phyloP scores from a whole-genome alignment of 1,284 basidiomycete genomes.

The Peniophora sp. region DNA sequence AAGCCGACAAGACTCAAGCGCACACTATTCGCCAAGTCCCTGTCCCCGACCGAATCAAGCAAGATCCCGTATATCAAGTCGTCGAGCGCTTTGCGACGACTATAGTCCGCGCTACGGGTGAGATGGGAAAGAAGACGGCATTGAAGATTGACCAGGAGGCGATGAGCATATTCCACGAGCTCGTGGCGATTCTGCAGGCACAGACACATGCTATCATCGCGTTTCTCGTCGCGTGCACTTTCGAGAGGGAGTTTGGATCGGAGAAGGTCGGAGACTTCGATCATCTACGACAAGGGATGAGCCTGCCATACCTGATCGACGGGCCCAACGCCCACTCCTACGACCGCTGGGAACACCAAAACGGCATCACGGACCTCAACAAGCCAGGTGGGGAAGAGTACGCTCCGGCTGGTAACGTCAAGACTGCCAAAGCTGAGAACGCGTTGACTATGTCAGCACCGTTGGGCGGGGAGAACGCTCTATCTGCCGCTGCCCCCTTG shows the following conservation, averaged over 20 bases:
- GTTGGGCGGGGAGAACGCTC: too few relatives aligned
- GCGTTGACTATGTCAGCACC: too few relatives aligned
- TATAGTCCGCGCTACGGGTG: constrained; percentile 77
- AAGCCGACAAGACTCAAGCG: constrained; percentile 48
- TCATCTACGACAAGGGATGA: constrained; percentile 52
- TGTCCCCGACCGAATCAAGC: constrained; percentile 67
- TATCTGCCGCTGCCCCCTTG: too few relatives aligned
- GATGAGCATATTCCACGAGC: constrained; percentile 60
- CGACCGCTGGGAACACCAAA: neutral
- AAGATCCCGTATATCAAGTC: constrained; percentile 72
- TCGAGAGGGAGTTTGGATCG: constrained; percentile 64
- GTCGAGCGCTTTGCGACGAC: constrained; percentile 75
- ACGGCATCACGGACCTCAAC: constrained; percentile 9
- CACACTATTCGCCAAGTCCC: constrained; percentile 52
- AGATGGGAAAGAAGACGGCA: constrained; percentile 57
- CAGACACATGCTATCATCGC: constrained; percentile 61
- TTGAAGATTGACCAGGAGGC: constrained; percentile 55
- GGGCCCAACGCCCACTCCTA: constrained; percentile 26
- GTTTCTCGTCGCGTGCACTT: constrained; percentile 67
- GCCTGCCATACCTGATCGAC: constrained; percentile 73
- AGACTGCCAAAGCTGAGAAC: too few relatives aligned
- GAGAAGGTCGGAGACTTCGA: constrained; percentile 74
- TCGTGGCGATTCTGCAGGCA: constrained; percentile 45
- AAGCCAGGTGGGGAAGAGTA: constrained; percentile 18
- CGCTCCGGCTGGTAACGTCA: neutral